Evolutionary conservation across 2,329 filamentous ascomycete genomes (phyloP).

Genomic region (Nannizziopsis barbatae): DNA sequence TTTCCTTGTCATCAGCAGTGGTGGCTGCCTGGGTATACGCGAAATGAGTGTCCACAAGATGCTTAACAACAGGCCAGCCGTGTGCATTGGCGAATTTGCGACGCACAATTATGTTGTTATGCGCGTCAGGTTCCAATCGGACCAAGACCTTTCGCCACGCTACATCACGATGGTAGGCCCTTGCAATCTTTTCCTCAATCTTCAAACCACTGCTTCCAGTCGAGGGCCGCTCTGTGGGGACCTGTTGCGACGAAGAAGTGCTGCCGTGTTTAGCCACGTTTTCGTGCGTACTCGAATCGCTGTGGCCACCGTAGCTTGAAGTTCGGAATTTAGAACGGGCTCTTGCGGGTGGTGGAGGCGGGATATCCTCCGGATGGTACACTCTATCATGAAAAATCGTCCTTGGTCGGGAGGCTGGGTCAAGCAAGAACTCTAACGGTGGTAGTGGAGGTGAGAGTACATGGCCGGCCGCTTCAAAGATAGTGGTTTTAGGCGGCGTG

Average conservation of each 20-base stretch:
- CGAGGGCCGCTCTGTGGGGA: neutral
- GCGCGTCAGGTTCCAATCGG: slow-evolving; percentile 86
- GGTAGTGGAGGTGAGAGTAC: slow-evolving; percentile 83
- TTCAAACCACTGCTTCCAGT: slow-evolving; percentile 48
- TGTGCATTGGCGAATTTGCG: slow-evolving; percentile 96
- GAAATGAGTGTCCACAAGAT: slow-evolving; percentile 91
- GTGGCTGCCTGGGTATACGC: slow-evolving; percentile 58
- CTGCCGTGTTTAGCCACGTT: slow-evolving; percentile 1
- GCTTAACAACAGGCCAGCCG: slow-evolving; percentile 93
- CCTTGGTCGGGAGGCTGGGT: slow-evolving; percentile 67
- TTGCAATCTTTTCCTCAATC: slow-evolving; percentile 94
- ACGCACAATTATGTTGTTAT: slow-evolving; percentile 96
- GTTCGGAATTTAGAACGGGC: slow-evolving; percentile 32
- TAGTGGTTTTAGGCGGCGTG: slow-evolving; percentile 77
- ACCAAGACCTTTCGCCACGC: slow-evolving; percentile 97
- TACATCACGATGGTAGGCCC: slow-evolving; percentile 82
- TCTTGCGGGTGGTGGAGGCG: slow-evolving; percentile 52
- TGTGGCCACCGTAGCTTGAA: slow-evolving; percentile 8
- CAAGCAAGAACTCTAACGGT: slow-evolving; percentile 65
- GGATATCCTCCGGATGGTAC: slow-evolving; percentile 89
- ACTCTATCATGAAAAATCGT: slow-evolving; percentile 96
- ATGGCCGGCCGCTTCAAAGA: slow-evolving; percentile 91
- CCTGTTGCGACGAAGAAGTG: slow-evolving; percentile 1
- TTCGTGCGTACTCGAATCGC: slow-evolving; percentile 9
- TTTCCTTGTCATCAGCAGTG: slow-evolving; percentile 56